A percentile compares a stretch with the other conserved stretches of the same genome.
Conservation (phyloP, 805 yeast genomes). For the Kregervanrija pseudodelftensis region DNA sequence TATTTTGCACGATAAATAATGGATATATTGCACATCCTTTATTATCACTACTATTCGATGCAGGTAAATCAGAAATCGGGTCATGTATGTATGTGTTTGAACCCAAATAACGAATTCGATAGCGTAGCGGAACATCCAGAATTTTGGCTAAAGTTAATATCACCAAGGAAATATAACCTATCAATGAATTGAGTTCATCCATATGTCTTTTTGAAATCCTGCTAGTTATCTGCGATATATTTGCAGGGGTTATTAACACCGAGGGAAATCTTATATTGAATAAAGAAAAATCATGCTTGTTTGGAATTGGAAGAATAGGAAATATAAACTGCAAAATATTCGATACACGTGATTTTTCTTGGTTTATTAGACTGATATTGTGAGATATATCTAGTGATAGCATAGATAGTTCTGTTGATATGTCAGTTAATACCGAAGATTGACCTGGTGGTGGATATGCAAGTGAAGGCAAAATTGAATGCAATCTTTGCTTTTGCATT, state of each 20-base stretch:
- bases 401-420: no score
- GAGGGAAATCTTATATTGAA: constrained; percentile 26
- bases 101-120: constrained; percentile 42
- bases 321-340: constrained; percentile 22
- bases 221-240: constrained; percentile 10
- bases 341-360: constrained; percentile 22
- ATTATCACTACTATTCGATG: background rate
- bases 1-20: constrained; percentile 40
- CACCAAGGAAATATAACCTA: constrained; percentile 40
- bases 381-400: no score
- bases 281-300: constrained; percentile 24
- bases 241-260: constrained; percentile 5
- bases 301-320: constrained; percentile 22
- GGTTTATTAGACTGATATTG: constrained; percentile 3
- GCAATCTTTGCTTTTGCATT: background rate
- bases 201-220: constrained; percentile 27
- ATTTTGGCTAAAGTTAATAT: constrained; percentile 34
- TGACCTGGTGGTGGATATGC: constrained; percentile 1
- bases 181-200: constrained; percentile 38
- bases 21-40: constrained; percentile 30
- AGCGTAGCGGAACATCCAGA: constrained; percentile 38
- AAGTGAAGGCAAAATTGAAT: background rate
- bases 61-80: constrained; percentile 33
- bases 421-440: no score
- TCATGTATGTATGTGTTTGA: constrained; percentile 42